These are phyloP conservation scores for Penstemon davidsonii DNA, from an alignment of 257 asterid species.

Conservation along the genomic window DNA sequence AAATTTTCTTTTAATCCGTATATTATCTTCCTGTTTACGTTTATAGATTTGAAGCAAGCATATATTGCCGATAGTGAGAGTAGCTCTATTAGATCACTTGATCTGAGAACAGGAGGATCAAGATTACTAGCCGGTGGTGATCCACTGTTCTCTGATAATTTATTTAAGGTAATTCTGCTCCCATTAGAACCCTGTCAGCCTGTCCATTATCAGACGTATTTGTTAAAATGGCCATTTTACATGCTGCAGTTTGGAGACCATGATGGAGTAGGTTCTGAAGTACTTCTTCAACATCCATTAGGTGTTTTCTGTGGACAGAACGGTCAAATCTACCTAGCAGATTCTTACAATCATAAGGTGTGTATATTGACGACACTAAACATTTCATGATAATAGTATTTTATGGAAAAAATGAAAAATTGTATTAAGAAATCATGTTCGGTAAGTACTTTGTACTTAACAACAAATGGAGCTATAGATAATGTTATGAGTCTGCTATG, in stretches of 20 bases:
- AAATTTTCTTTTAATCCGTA: slow-evolving; percentile 20
- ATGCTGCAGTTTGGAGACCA: slow-evolving; percentile 85
- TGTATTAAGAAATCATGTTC: too few relatives aligned
- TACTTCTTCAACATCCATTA: slow-evolving; percentile 95
- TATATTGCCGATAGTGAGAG: slow-evolving; percentile 99
- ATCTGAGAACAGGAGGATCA: slow-evolving; percentile 86
- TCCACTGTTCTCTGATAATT: slow-evolving; percentile 78
- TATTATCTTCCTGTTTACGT: slow-evolving; percentile 25
- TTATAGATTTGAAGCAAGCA: slow-evolving; percentile 75
- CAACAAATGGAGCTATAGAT: too few relatives aligned
- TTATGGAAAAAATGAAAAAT: too few relatives aligned
- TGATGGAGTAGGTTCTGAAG: slow-evolving; percentile 91
- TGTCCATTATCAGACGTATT: slow-evolving; percentile 14
- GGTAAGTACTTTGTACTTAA: too few relatives aligned
- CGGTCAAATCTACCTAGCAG: slow-evolving; percentile 79
- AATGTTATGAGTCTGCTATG: too few relatives aligned
- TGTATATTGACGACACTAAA: background rate
- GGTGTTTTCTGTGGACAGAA: slow-evolving; percentile 72
- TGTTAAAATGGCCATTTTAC: slow-evolving; percentile 23
- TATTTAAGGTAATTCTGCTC: slow-evolving; percentile 65
- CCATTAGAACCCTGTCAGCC: slow-evolving; percentile 21
- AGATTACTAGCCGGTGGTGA: slow-evolving; percentile 94
- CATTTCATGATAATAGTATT: background rate
- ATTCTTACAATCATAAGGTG: slow-evolving; percentile 97
- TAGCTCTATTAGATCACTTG: slow-evolving; percentile 95